Evolutionary conservation across 495 filamentous ascomycete species (phyloP), one percentile per base, ranked within the genome.

Genomic region (Evansstolkia leycettana): DNA sequence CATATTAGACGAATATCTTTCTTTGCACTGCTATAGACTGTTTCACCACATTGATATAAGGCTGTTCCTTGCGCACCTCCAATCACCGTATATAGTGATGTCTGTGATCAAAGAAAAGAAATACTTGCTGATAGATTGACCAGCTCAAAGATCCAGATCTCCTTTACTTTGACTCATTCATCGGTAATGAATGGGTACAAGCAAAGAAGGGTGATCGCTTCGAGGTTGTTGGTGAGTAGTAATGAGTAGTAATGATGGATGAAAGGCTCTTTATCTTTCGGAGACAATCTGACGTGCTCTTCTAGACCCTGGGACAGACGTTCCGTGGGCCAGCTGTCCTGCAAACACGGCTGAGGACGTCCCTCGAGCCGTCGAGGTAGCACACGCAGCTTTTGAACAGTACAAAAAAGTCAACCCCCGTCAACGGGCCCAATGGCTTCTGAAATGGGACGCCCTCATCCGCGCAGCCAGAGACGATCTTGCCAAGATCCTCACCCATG

Each of bases 181-280:
- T 82, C 25, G 58, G 70, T 35, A 69, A 78, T 26, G 43, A 76
- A 52, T 82, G 78, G 78, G 55, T 76, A 13, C 63, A 67, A 36
- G 63, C 76, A 5, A 74, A 71, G 50, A 77, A 67, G 12, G 75
- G 74, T 13, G 64, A 75, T 39, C 63, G 73, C 15, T 84, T 84
- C 38, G 76, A 82, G 43, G 70, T 84, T 16, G 51, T 79, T 14
- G 75, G 76, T 76, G 54, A 31, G 58, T 41, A 37, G 10, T 10
- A n/a, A n/a, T n/a, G n/a, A n/a, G n/a, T n/a, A 36, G 63, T 75
- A 5, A 74, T 70, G 50, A 77, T 67, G 12, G 75, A 73, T 13
- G 64, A 75, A 40, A 62, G 73, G 15, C 82, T 84, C 38, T 76
- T 81, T 43, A 69, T 84, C 17, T 50, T 79, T 14, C 74, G 76